Conservation (phyloP, 1,284 basidiomycete genomes). For the Farysia itapuensis region DNA sequence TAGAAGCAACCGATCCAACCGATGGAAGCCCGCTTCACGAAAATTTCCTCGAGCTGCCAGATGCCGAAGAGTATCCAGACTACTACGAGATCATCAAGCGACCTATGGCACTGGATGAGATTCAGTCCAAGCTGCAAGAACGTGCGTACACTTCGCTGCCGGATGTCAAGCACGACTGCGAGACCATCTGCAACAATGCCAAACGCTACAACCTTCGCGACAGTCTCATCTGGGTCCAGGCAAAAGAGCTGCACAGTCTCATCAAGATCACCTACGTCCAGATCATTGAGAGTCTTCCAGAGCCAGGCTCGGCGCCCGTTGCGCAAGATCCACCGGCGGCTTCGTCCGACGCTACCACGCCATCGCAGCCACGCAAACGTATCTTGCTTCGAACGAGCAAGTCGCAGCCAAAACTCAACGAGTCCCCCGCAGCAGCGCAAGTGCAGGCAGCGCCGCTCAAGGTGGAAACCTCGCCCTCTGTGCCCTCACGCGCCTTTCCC, state of each 20-base stretch:
- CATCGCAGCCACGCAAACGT: constrained; percentile 14
- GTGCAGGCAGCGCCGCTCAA: neutral
- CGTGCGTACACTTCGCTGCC: constrained; percentile 70
- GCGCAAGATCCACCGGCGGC: constrained; percentile 3
- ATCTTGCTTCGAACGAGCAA: constrained; percentile 23
- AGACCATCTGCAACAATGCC: constrained; percentile 85
- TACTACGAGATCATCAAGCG: constrained; percentile 84
- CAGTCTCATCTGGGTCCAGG: constrained; percentile 81
- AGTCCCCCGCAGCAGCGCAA: neutral
- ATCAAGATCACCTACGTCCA: constrained; percentile 49
- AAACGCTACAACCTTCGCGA: constrained; percentile 84
- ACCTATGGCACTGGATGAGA: constrained; percentile 82
- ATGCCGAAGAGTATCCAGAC: constrained; percentile 79
- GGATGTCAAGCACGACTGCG: constrained; percentile 76
- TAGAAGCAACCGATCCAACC: constrained; percentile 27
- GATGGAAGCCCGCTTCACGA: constrained; percentile 64
- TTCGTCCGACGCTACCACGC: constrained; percentile 3
- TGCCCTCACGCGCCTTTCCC: neutral
- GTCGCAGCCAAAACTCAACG: constrained; percentile 23
- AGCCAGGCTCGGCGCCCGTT: constrained; percentile 5
- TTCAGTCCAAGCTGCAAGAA: constrained; percentile 70
- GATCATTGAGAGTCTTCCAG: constrained; percentile 33
- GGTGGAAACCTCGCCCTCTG: neutral
- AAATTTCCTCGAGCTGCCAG: constrained; percentile 76
- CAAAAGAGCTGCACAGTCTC: constrained; percentile 66